A percentile compares a stretch with the other conserved stretches of the same genome.
Conservation (phyloP, 2,329 filamentous ascomycete genomes). For the Pseudocercospora fijiensis region DNA sequence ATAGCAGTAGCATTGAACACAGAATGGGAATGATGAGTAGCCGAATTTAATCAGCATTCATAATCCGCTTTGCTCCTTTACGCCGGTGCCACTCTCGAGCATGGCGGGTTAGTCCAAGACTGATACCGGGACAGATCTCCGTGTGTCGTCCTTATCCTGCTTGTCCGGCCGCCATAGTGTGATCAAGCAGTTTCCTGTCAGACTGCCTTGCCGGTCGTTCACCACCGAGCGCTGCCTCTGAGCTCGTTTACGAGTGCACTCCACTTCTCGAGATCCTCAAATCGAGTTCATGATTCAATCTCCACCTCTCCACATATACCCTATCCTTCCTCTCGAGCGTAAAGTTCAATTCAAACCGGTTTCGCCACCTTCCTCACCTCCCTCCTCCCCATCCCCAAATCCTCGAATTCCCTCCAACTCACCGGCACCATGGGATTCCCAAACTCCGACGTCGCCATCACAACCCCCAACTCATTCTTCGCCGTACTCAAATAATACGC, state of each 20-base stretch:
- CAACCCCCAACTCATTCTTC: constrained; percentile 85
- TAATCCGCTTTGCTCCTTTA: no score
- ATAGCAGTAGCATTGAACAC: constrained; percentile 8
- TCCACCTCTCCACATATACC: no score
- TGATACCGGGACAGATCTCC: no score
- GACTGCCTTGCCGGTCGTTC: no score
- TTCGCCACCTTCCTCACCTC: constrained; percentile 92
- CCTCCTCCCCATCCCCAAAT: constrained; percentile 71
- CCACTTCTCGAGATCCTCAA: not conserved
- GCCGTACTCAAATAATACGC: constrained; percentile 96
- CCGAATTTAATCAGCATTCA: not conserved
- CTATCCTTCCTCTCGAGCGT: not conserved
- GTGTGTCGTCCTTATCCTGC: no score
- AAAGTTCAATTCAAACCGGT: constrained; percentile 79
- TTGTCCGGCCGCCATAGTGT: no score
- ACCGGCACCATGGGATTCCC: constrained; percentile 91
- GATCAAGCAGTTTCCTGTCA: no score
- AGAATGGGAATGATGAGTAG: not conserved
- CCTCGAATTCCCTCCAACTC: constrained; percentile 92
- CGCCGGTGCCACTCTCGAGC: no score
- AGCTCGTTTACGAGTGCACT: no score
- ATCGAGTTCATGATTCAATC: not conserved
- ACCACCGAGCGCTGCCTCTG: no score
- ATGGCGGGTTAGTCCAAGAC: no score
- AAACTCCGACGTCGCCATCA: constrained; percentile 84